Conservation (phyloP, 192 early-diverging fungal genomes). For the Gonapodya prolifera region DNA sequence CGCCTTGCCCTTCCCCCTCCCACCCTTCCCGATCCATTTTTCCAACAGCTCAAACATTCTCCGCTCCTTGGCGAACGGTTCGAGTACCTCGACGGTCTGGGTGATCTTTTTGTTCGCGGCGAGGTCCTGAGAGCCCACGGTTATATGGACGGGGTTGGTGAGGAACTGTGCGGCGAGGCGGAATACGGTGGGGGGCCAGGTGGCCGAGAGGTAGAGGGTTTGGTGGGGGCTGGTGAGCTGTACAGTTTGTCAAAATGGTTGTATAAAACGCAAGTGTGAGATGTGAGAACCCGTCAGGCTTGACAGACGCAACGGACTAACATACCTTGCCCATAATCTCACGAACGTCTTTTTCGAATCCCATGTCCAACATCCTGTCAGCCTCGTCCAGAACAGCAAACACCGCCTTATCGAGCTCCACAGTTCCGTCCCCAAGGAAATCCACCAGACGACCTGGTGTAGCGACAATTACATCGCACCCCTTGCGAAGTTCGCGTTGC, state of each 20-base stretch:
- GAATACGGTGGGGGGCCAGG: slow-evolving; percentile 85
- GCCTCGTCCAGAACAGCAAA: slow-evolving; percentile 95
- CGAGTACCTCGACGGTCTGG: slow-evolving; percentile 84
- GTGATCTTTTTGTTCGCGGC: slow-evolving; percentile 72
- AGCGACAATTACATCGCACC: slow-evolving; percentile 72
- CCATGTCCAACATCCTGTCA: slow-evolving; percentile 94
- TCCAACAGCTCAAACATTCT: slow-evolving; percentile 62
- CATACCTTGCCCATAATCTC: slow-evolving; percentile 69
- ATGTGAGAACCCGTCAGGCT: slow-evolving; percentile 48
- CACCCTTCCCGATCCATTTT: slow-evolving; percentile 35
- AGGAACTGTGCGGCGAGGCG: slow-evolving; percentile 76
- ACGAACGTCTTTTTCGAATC: slow-evolving; percentile 82
- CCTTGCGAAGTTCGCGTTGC: slow-evolving; percentile 25
- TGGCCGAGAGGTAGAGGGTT: slow-evolving; percentile 39
- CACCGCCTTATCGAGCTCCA: slow-evolving; percentile 64
- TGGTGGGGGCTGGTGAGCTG: slow-evolving; percentile 5
- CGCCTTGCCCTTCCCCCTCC: slow-evolving; percentile 50
- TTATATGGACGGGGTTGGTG: slow-evolving; percentile 61
- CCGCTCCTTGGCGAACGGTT: slow-evolving; percentile 60
- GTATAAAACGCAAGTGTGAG: background rate
- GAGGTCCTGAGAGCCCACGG: slow-evolving; percentile 79
- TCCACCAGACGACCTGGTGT: slow-evolving; percentile 95
- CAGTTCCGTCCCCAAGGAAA: slow-evolving; percentile 66
- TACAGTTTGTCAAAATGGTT: no score
- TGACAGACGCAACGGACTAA: slow-evolving; percentile 72